Evolutionary conservation across 768 basidiomycete genomes (phyloP).

Genomic region (Amanita inopinata): DNA sequence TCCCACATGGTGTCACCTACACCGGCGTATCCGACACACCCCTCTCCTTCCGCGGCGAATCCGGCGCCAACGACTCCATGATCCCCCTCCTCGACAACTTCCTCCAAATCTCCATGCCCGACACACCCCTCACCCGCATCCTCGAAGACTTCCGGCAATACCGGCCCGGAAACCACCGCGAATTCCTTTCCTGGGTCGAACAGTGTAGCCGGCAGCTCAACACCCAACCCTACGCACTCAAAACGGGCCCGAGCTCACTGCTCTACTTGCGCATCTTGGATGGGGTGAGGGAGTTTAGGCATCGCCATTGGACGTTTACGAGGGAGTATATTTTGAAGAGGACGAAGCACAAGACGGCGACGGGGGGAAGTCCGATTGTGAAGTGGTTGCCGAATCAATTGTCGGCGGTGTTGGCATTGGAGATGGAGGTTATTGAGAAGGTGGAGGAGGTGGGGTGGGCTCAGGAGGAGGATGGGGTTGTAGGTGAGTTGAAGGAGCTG

Average conservation of each 20-base stretch:
- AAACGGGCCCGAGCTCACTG: constrained; percentile 12
- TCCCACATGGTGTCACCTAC: constrained; percentile 23
- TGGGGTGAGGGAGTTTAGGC: constrained; percentile 17
- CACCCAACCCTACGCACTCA: constrained; percentile 16
- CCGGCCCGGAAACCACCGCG: constrained; percentile 15
- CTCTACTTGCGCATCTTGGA: constrained; percentile 18
- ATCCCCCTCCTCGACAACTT: constrained; percentile 25
- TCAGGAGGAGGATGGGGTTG: neutral
- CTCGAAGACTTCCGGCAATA: constrained; percentile 23
- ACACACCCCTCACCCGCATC: constrained; percentile 20
- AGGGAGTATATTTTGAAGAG: constrained; percentile 22
- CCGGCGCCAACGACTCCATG: constrained; percentile 22
- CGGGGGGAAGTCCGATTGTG: constrained; percentile 19
- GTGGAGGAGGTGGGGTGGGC: neutral
- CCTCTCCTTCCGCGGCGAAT: constrained; percentile 22
- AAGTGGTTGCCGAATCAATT: constrained; percentile 8
- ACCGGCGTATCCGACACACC: constrained; percentile 21
- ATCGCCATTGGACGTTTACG: constrained; percentile 25
- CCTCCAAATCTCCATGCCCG: constrained; percentile 14
- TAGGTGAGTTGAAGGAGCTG: neutral
- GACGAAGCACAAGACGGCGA: constrained; percentile 19
- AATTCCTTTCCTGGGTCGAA: constrained; percentile 19
- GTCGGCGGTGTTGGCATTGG: neutral
- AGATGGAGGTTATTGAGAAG: neutral
- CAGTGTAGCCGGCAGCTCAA: constrained; percentile 11